Conservation (phyloP, 2,329 filamentous ascomycete species). For the Penicillium brevicompactum region DNA sequence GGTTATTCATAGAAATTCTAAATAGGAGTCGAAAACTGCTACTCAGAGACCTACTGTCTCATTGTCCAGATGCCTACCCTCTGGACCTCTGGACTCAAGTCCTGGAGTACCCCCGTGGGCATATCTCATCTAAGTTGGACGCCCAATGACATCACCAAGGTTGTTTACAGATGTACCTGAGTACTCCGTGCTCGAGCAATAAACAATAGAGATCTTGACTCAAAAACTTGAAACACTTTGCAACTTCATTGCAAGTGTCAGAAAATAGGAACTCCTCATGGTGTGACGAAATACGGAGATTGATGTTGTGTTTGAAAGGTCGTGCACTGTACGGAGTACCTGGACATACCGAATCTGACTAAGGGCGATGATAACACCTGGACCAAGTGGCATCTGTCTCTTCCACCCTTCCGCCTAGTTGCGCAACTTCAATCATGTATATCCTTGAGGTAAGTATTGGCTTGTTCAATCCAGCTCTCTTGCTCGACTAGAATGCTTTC, state of each 20-base stretch:
- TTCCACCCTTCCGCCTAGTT: slow-evolving; percentile 17
- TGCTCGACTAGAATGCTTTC: slow-evolving; percentile 6
- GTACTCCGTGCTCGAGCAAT: too few relatives aligned
- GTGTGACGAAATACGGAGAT: background rate
- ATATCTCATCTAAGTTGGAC: too few relatives aligned
- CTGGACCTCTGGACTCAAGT: too few relatives aligned
- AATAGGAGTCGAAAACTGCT: too few relatives aligned
- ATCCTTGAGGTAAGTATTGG: slow-evolving; percentile 36
- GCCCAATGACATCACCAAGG: too few relatives aligned
- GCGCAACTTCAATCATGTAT: slow-evolving; percentile 32
- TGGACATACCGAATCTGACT: slow-evolving; percentile 21
- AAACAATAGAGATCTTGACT: too few relatives aligned
- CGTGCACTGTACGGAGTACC: background rate
- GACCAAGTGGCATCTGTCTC: slow-evolving; percentile 25
- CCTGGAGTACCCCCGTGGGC: too few relatives aligned
- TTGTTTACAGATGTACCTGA: background rate
- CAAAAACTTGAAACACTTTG: background rate
- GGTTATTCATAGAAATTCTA: too few relatives aligned
- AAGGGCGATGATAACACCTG: slow-evolving; percentile 22
- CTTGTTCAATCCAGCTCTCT: background rate
- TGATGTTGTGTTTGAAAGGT: background rate
- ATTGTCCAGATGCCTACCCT: too few relatives aligned
- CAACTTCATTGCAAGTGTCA: background rate
- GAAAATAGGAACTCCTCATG: background rate
- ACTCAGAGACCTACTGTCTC: too few relatives aligned